Conservation (phyloP, 2,329 filamentous ascomycete species). For the Apiospora malaysiana region DNA sequence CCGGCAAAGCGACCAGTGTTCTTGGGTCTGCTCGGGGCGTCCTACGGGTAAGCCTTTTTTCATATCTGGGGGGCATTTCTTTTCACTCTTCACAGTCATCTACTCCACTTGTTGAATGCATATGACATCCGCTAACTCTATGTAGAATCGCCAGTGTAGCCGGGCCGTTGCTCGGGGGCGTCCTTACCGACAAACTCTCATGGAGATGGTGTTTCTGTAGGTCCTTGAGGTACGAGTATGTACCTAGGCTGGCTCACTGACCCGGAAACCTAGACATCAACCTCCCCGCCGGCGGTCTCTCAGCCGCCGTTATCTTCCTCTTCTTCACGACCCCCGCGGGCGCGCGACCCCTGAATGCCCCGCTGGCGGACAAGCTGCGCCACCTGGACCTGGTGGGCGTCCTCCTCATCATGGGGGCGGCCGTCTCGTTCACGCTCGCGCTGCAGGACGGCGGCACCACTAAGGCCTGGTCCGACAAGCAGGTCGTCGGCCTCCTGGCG, state of each 20-base stretch:
- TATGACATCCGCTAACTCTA: conserved; percentile 27
- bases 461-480: background rate
- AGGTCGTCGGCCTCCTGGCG: conserved; percentile 24
- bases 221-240: background rate
- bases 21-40: conserved; percentile 10
- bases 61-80: background rate
- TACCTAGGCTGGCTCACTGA: background rate
- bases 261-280: conserved; percentile 34
- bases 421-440: conserved; percentile 33
- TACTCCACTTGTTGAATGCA: background rate
- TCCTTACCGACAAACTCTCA: conserved; percentile 35
- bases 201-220: conserved; percentile 34
- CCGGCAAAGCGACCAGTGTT: conserved; percentile 1
- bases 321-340: conserved; percentile 21
- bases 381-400: conserved; percentile 29
- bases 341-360: background rate
- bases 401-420: conserved; percentile 22
- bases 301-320: conserved; percentile 26
- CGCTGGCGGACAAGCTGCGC: conserved; percentile 10
- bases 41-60: conserved; percentile 26
- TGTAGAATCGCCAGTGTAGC: conserved; percentile 43
- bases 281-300: conserved; percentile 30
- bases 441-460: background rate
- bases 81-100: background rate
- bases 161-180: conserved; percentile 36